Percentiles rank a stretch among this genome's conserved stretches.
Conservation (phyloP, 2,329 filamentous ascomycete species). For the Colletotrichum sp. region DNA sequence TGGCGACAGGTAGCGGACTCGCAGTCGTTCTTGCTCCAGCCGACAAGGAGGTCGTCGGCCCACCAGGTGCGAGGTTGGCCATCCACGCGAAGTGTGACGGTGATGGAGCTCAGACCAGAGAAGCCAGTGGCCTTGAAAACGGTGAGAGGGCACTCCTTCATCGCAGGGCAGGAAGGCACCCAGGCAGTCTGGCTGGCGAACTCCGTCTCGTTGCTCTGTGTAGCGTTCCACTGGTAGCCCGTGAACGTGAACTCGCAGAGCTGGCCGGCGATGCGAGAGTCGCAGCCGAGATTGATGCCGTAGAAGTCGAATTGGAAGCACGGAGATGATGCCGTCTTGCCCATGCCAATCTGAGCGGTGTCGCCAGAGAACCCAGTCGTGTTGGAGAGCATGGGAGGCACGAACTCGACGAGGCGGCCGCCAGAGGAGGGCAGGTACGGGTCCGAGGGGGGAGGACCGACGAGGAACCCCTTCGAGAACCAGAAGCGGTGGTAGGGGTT, state of each 20-base stretch:
- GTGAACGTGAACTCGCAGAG: conserved; percentile 47
- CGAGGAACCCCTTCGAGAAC: conserved; percentile 46
- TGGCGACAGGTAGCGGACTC: conserved; percentile 39
- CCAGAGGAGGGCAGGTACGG: conserved; percentile 43
- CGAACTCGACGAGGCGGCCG: conserved; percentile 43
- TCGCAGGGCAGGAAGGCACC: conserved; percentile 42
- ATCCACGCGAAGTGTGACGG: conserved; percentile 42
- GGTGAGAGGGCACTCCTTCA: conserved; percentile 38
- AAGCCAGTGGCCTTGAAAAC: conserved; percentile 41
- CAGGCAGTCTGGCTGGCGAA: conserved; percentile 35
- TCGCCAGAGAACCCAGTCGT: conserved; percentile 30
- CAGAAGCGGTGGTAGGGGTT: conserved; percentile 44
- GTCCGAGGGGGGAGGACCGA: conserved; percentile 37
- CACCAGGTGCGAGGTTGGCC: conserved; percentile 43
- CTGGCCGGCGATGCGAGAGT: conserved; percentile 26
- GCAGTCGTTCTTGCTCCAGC: conserved; percentile 47
- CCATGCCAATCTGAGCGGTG: conserved; percentile 43
- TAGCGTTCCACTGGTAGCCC: conserved; percentile 41
- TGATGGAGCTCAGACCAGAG: conserved; percentile 40
- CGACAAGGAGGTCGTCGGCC: conserved; percentile 44
- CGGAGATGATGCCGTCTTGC: conserved; percentile 37
- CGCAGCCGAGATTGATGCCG: conserved; percentile 41
- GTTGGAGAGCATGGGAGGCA: conserved; percentile 38
- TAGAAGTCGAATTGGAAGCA: conserved; percentile 46
- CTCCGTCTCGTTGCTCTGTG: conserved; percentile 32